phyloP scores from a whole-genome alignment of 768 basidiomycete genomes.

The Phylloporus rhodoxanthus region DNA sequence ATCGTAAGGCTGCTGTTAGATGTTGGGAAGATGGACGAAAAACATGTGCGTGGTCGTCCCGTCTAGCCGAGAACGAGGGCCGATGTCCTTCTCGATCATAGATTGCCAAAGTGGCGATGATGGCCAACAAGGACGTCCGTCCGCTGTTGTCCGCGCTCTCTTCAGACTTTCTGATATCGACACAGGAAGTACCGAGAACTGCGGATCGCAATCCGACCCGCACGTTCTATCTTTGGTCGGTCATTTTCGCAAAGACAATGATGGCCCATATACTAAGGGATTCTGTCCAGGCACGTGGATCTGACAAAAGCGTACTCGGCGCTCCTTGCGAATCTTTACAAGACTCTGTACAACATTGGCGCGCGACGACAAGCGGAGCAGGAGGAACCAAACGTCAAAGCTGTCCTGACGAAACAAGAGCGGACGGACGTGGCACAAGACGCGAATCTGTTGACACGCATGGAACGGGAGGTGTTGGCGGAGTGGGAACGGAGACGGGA shows the following conservation, averaged over 20 bases:
- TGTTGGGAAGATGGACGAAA: conserved; percentile 90
- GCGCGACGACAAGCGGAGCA: conserved; percentile 68
- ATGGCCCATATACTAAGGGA: background rate
- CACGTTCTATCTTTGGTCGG: conserved; percentile 88
- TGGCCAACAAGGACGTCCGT: conserved; percentile 82
- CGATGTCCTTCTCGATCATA: conserved; percentile 28
- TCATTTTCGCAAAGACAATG: background rate
- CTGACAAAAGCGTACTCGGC: conserved; percentile 74
- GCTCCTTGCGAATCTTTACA: conserved; percentile 75
- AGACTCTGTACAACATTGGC: conserved; percentile 83
- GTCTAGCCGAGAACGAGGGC: background rate
- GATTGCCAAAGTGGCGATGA: conserved; percentile 93
- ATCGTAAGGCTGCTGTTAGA: conserved; percentile 73
- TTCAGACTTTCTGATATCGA: conserved; percentile 76
- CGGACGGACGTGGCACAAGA: conserved; percentile 81
- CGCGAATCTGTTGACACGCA: conserved; percentile 56
- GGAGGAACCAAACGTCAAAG: conserved; percentile 57
- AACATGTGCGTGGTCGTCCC: conserved; percentile 53
- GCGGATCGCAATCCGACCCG: conserved; percentile 85
- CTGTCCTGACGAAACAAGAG: conserved; percentile 75
- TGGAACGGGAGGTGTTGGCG: conserved; percentile 69
- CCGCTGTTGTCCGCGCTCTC: conserved; percentile 74
- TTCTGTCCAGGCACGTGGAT: conserved; percentile 73
- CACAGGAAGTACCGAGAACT: conserved; percentile 89
- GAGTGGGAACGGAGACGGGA: conserved; percentile 72